Base-by-base conservation (phyloP, 129 eudicot genomes). In the Kitagawia praeruptora region DNA sequence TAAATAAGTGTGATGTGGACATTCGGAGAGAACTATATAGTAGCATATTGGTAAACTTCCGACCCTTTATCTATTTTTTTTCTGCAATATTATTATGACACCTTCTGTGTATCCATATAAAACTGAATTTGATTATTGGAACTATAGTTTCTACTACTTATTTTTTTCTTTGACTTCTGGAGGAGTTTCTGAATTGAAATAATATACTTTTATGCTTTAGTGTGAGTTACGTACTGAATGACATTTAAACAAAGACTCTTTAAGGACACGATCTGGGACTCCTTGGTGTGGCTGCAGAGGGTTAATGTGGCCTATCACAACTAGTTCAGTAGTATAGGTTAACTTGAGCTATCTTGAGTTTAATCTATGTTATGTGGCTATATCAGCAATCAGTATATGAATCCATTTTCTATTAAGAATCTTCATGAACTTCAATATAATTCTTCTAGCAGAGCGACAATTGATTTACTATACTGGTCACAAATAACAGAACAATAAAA, bases 1-100 rank as follows among this genome's bases (percentile, higher is more conserved):
- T 95, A 81, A 95, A 86, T 72, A 95, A 92, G 89, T 95, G 97
- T 84, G 98, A 95, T 70, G 96, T 90, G 61, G 98, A 95, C 86
- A 95, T 95, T 44, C 92, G 97, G 56, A 95, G 98, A 86, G 98
- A 95, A 80, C 81, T 95, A 27, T 95, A 81, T 83, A 95, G 96
- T 80, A 90, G 98, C 82, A 90, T 95, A 83, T 75, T 95, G 94
- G 98, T 95, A 89, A 84, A 28, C 46, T 23, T 34, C 70, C 69
- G 15, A 56, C 77, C 79, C 76, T 71, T 47, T 51, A 45, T 66
- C 75, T 70, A 19, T 5, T 8, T 63, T 67, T 71, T 18, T 72
- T 51, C 5, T 78, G 41, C 61, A 77, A 19, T 25, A 61, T 61
- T 14, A 61, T 61, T 37, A 10, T n/a, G 66, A 23, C 58, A 6